phyloP scores from a whole-genome alignment of 1,139 yeast species.

The Kodamaea plutei region DNA sequence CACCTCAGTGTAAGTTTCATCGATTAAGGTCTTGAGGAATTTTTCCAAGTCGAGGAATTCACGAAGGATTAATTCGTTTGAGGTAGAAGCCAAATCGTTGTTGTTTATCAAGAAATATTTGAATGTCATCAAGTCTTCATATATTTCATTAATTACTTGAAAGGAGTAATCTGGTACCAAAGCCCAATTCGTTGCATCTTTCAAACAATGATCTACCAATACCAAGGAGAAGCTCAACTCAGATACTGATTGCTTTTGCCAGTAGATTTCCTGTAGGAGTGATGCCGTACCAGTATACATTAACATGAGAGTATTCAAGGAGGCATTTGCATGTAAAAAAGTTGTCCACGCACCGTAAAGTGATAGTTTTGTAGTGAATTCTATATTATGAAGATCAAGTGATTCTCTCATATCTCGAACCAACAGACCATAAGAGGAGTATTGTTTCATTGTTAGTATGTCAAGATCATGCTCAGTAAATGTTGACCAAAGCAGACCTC shows the following conservation, averaged over 20 bases:
- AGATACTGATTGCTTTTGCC: slow-evolving; percentile 17
- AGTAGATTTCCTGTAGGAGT: slow-evolving; percentile 25
- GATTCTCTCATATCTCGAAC: slow-evolving; percentile 33
- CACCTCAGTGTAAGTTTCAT: slow-evolving; percentile 26
- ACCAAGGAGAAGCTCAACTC: slow-evolving; percentile 26
- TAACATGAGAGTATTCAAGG: slow-evolving; percentile 30
- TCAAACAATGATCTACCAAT: slow-evolving; percentile 23
- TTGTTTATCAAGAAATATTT: slow-evolving; percentile 18
- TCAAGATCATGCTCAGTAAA: slow-evolving; percentile 29
- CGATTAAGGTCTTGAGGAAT: slow-evolving; percentile 26
- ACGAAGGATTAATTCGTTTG: slow-evolving; percentile 11
- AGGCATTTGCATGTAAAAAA: slow-evolving; percentile 31
- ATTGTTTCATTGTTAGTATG: slow-evolving; percentile 31
- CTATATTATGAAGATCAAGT: slow-evolving; percentile 28
- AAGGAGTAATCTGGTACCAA: slow-evolving; percentile 35
- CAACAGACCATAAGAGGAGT: slow-evolving; percentile 31
- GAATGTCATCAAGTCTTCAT: slow-evolving; percentile 21
- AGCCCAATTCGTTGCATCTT: slow-evolving; percentile 23
- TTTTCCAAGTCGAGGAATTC: slow-evolving; percentile 24
- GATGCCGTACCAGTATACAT: slow-evolving; percentile 36
- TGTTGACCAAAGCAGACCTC: slow-evolving; percentile 11
- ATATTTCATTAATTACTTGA: slow-evolving; percentile 25
- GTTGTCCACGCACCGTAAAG: slow-evolving; percentile 37
- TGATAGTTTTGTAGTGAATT: slow-evolving; percentile 37
- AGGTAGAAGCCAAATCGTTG: slow-evolving; percentile 9